Percentiles rank a stretch among this genome's conserved stretches.
phyloP scores from a whole-genome alignment of 139 green algal genomes.

The Raphidocelis subcapitata region DNA sequence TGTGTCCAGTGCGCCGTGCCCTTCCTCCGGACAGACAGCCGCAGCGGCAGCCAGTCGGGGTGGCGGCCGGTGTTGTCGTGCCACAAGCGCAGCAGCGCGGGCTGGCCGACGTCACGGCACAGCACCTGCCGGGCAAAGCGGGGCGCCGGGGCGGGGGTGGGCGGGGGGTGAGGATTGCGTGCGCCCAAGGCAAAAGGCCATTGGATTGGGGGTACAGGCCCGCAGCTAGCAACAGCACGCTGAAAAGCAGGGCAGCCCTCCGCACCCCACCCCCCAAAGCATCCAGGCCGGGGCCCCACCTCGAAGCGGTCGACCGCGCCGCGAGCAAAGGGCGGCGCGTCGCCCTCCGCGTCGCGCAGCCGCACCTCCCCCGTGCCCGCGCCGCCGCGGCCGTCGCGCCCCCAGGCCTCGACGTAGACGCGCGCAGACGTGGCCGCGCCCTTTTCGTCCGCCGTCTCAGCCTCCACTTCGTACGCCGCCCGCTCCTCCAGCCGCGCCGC shows the following conservation, averaged over 20 bases:
- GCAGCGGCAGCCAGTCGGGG: conserved; percentile 68
- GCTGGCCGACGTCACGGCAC: conserved; percentile 45
- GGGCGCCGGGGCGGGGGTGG: too few species aligned
- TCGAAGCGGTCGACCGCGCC: conserved; percentile 42
- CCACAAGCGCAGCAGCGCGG: conserved; percentile 56
- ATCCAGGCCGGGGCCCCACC: conserved; percentile 13
- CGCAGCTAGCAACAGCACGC: background rate
- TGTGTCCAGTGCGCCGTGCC: conserved; percentile 16
- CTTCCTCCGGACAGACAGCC: conserved; percentile 59
- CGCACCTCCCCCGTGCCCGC: conserved; percentile 37
- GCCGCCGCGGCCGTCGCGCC: conserved; percentile 24
- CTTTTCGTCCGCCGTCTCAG: conserved; percentile 60
- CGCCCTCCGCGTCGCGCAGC: conserved; percentile 36
- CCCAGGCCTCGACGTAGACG: conserved; percentile 63
- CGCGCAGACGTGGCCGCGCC: conserved; percentile 54
- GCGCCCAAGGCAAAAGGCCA: background rate
- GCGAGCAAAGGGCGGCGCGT: conserved; percentile 26
- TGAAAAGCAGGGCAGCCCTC: background rate
- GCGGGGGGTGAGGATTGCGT: too few species aligned
- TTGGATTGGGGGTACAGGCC: background rate
- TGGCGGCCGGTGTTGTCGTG: conserved; percentile 66
- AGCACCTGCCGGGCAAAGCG: conserved; percentile 31
- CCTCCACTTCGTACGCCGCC: conserved; percentile 61
- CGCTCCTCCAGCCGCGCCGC: conserved; percentile 28
- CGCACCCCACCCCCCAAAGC: background rate